phyloP scores from a whole-genome alignment of 371 early-diverging fungal species.

The Mortierella polycephala region DNA sequence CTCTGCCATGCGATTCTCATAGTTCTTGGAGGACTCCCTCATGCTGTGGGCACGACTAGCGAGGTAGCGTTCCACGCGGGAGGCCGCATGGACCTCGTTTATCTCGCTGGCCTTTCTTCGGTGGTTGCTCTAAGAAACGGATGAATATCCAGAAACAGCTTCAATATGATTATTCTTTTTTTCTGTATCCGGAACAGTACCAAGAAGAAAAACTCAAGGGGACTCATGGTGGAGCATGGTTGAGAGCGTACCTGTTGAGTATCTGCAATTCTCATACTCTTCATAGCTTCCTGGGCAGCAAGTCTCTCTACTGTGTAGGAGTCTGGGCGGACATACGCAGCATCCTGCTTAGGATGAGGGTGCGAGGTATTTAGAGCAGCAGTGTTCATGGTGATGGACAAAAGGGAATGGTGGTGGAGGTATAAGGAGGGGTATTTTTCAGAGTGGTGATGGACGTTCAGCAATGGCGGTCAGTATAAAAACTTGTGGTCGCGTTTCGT shows the following conservation, averaged over 20 bases:
- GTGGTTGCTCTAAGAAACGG: constrained; percentile 9
- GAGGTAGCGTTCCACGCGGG: constrained; percentile 45
- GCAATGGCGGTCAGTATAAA: too few species aligned
- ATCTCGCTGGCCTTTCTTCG: constrained; percentile 42
- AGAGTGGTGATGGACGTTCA: too few species aligned
- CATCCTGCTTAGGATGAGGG: constrained; percentile 12
- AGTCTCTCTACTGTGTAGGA: constrained; percentile 28
- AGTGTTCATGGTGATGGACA: constrained; percentile 31
- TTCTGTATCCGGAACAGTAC: neutral
- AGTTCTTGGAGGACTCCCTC: constrained; percentile 27
- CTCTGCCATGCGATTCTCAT: constrained; percentile 6
- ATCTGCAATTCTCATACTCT: constrained; percentile 45
- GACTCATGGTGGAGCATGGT: neutral
- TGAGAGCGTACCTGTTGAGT: constrained; percentile 24
- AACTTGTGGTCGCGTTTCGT: too few species aligned
- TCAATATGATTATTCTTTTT: neutral
- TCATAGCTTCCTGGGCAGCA: constrained; percentile 52
- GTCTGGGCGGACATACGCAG: constrained; percentile 20
- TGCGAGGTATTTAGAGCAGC: constrained; percentile 27
- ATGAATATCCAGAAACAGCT: too few species aligned
- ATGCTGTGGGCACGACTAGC: constrained; percentile 40
- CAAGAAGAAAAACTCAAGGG: neutral
- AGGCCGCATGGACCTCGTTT: constrained; percentile 23
- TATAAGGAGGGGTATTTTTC: neutral
- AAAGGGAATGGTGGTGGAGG: constrained; percentile 1